phyloP scores from a whole-genome alignment of 495 filamentous ascomycete species.

The Neurospora sp. region DNA sequence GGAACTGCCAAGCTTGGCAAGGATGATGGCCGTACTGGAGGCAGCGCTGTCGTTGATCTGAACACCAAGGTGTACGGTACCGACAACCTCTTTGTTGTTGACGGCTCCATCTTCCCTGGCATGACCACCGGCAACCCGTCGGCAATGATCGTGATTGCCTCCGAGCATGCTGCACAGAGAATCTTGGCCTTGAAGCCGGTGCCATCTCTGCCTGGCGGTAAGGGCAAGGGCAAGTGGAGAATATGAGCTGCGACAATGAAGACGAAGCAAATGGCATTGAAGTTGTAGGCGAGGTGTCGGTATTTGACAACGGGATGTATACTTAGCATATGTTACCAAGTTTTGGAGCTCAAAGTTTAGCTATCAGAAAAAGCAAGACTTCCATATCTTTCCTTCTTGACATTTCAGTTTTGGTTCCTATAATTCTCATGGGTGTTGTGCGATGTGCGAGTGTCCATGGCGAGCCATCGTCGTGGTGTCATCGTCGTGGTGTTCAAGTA shows the following conservation, averaged over 20 bases:
- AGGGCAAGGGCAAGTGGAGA: background rate
- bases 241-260: background rate
- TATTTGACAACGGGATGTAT: background rate
- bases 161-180: slow-evolving; percentile 43
- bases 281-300: background rate
- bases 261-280: background rate
- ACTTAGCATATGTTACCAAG: background rate
- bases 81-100: slow-evolving; percentile 58
- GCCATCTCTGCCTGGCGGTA: background rate
- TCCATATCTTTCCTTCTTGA: background rate
- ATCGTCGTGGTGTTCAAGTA: background rate
- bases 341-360: background rate
- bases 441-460: background rate
- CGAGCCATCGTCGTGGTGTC: background rate
- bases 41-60: slow-evolving; percentile 57
- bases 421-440: background rate
- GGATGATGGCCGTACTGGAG: slow-evolving; percentile 53
- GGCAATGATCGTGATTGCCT: slow-evolving; percentile 47
- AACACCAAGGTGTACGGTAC: slow-evolving; percentile 66
- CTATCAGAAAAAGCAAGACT: background rate
- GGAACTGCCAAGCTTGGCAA: slow-evolving; percentile 50
- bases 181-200: slow-evolving; percentile 12
- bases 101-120: slow-evolving; percentile 56
- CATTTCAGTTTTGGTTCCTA: background rate
- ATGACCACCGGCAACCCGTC: slow-evolving; percentile 52